Base-by-base conservation (phyloP, 768 basidiomycete genomes). In the Clitopilus hobsonii region DNA sequence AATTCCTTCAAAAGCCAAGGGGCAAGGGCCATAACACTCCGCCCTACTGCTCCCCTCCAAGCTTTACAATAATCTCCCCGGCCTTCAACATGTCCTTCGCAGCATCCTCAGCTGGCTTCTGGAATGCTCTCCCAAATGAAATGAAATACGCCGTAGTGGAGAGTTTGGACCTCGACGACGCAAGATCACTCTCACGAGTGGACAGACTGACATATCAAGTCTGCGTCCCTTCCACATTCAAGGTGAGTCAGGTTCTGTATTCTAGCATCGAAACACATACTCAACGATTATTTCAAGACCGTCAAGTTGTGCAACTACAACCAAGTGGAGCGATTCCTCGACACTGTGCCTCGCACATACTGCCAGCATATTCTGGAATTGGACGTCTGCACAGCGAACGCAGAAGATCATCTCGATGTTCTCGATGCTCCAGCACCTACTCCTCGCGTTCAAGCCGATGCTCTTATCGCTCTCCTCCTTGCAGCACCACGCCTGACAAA, bases 41-140 rank as follows among this genome's bases (percentile, higher is more conserved):
- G 41, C 54, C 29, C 5, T 28, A 36, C 32, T 36, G 32, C 27
- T 29, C 25, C 49, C 47, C 41, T 59, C 53, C n/a, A 57, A 60
- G 53, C 48, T 57, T 54, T 51, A 51, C 52, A 14, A 56, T 50
- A 49, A 58, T 30, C 41, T 45, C 16, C 16, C 26, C 58, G 52
- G 58, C 41, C 45, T 36, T 54, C 55, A n/a, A 59, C 51, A 61
- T 64, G 58, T 49, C 61, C 51, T 53, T 57, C 58, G 38, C 58
- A 54, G 62, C 65, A 54, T 51, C 51, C 55, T 55, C 63, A 61
- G 51, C 53, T 30, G 56, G 60, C 52, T 61, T 71, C 60, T 89
- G 88, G 88, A 62, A 74, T 57, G 50, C 66, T 22, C 83, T 90
- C 59, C 88, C 88, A 45, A 71, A 73, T 0, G 88, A 90, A 59